These are phyloP conservation scores for Geotrichum australiense DNA, from an alignment of 1,139 yeast species.

Conservation along the genomic window DNA sequence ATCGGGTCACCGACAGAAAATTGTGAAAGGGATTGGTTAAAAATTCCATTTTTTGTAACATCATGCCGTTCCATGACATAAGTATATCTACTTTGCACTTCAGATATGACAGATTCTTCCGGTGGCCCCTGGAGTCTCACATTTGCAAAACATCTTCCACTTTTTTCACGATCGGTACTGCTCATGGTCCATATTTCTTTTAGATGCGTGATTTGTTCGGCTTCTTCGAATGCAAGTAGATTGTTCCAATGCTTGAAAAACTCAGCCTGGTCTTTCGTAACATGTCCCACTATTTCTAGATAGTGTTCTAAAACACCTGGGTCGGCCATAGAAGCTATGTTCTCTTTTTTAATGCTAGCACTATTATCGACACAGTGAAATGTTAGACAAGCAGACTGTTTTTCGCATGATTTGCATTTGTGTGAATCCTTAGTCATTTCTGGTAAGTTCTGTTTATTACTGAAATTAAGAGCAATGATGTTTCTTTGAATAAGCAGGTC, in stretches of 20 bases:
- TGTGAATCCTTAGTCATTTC: constrained; percentile 45
- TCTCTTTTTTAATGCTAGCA: constrained; percentile 44
- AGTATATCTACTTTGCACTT: constrained; percentile 9
- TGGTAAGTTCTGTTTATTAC: constrained; percentile 45
- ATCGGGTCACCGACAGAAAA: constrained; percentile 37
- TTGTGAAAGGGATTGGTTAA: constrained; percentile 23
- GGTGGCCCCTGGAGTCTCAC: constrained; percentile 39
- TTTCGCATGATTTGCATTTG: constrained; percentile 63
- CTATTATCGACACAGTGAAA: constrained; percentile 33
- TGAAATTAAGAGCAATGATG: constrained; percentile 53
- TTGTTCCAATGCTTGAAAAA: constrained; percentile 71
- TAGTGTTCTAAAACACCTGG: constrained; percentile 9
- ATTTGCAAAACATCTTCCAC: constrained; percentile 50
- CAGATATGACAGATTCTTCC: constrained; percentile 5
- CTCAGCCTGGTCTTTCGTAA: constrained; percentile 19
- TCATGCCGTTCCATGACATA: constrained; percentile 6
- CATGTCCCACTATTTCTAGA: constrained; percentile 8
- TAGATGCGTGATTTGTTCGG: constrained; percentile 45
- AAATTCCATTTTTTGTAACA: constrained; percentile 13
- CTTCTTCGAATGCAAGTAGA: constrained; percentile 67
- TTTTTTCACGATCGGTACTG: constrained; percentile 52
- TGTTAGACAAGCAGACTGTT: constrained; percentile 52
- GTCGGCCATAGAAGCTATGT: background rate
- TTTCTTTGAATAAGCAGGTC: constrained; percentile 70
- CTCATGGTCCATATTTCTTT: constrained; percentile 66